A percentile compares a stretch with the other conserved stretches of the same genome.
These are phyloP conservation scores for Russula abietina DNA, from an alignment of 768 basidiomycete species.

Conservation along the genomic window DNA sequence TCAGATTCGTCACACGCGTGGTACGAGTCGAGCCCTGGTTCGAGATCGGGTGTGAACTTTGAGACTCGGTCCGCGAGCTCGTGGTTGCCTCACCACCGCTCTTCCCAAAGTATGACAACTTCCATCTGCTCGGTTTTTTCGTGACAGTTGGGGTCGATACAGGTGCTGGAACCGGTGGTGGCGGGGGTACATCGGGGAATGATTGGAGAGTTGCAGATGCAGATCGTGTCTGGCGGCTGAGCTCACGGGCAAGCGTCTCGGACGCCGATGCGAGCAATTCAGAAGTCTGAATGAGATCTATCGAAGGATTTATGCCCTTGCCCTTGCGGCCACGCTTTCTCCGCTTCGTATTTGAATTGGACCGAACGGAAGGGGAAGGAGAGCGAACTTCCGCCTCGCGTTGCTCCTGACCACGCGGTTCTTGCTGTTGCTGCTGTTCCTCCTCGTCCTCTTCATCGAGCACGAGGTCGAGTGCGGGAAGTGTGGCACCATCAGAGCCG, in stretches of 20 bases:
- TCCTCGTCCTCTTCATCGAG: conserved; percentile 31
- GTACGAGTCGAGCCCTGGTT: conserved; percentile 49
- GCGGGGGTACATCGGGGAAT: conserved; percentile 27
- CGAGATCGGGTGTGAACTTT: conserved; percentile 10
- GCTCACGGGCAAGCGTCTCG: conserved; percentile 77
- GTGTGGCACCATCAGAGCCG: conserved; percentile 14
- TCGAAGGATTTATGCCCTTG: conserved; percentile 46
- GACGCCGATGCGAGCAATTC: conserved; percentile 72
- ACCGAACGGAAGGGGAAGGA: conserved; percentile 14
- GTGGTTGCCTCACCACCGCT: conserved; percentile 30
- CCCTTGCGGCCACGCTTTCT: conserved; percentile 85
- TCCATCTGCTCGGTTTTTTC: conserved; percentile 88
- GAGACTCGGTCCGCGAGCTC: conserved; percentile 7
- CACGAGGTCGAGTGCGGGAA: conserved; percentile 20
- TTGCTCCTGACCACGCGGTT: neutral
- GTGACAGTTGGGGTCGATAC: conserved; percentile 28
- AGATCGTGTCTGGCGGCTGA: conserved; percentile 50
- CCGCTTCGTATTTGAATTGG: conserved; percentile 65
- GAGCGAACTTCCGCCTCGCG: conserved; percentile 2
- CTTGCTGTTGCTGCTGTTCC: conserved; percentile 41
- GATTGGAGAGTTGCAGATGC: conserved; percentile 18
- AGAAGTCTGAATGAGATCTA: conserved; percentile 47
- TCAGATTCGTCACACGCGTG: conserved; percentile 67
- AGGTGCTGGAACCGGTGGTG: conserved; percentile 38
- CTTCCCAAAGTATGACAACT: conserved; percentile 62